A percentile compares a stretch with the other conserved stretches of the same genome.
These are phyloP conservation scores for Agastache rugosa DNA, from an alignment of 257 asterid genomes.

Conservation along the genomic window DNA sequence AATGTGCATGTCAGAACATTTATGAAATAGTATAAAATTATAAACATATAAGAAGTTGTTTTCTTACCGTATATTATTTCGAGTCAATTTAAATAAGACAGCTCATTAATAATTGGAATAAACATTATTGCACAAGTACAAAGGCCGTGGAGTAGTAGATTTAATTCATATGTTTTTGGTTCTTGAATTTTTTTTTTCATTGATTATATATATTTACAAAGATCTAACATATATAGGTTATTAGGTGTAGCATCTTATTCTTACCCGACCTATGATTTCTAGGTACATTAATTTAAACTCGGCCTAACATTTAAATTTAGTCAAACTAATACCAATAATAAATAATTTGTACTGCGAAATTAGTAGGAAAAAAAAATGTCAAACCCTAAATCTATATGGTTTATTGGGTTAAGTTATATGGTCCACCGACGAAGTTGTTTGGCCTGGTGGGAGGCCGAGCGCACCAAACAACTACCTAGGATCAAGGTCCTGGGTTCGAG, in stretches of 20 bases:
- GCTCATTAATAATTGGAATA: constrained; percentile 24
- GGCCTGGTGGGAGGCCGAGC: too few relatives aligned
- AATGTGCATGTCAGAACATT: constrained; percentile 7
- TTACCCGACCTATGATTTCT: constrained; percentile 39
- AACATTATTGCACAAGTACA: constrained; percentile 35
- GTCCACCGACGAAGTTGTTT: too few relatives aligned
- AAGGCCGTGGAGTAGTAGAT: constrained; percentile 15
- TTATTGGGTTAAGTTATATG: constrained; percentile 5
- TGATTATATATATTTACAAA: not conserved
- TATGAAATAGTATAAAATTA: not conserved
- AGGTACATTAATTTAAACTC: constrained; percentile 25
- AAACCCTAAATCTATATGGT: not conserved
- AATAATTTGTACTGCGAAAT: constrained; percentile 7
- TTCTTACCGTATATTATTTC: not conserved
- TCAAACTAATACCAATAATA: constrained; percentile 29
- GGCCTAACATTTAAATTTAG: constrained; percentile 28
- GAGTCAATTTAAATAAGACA: constrained; percentile 21
- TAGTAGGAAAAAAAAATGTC: not conserved
- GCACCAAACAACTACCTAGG: too few relatives aligned
- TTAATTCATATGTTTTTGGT: constrained; percentile 12
- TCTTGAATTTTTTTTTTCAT: not conserved
- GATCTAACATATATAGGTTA: constrained; percentile 10
- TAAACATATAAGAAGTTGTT: not conserved
- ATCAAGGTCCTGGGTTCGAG: too few relatives aligned
- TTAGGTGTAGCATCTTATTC: constrained; percentile 32